Evolutionary conservation across 2,329 filamentous ascomycete species (phyloP), one percentile per base, ranked within the genome.

Genomic region (Botryotinia calthae): DNA sequence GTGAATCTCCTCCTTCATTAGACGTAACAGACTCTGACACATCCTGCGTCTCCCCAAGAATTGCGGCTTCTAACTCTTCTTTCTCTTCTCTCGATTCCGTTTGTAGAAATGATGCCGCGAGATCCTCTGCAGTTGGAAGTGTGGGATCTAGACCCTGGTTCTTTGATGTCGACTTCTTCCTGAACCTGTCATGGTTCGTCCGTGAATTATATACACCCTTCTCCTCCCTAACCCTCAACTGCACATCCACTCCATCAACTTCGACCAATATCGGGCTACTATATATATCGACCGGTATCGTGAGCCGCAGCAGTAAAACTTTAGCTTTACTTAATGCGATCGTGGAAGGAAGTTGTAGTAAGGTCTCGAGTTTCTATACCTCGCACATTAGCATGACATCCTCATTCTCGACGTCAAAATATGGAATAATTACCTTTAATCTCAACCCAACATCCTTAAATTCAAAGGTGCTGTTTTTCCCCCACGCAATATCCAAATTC

Each of bases 271-370:
- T 97, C 42, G 93, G 91, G 77, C 91, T 95, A 70, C 90, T 91
- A 81, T 95, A 94, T 76, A 98, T 91, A 82, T 98, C 93, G 80
- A 96, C 91, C 20, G 95, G 94, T 68, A 98, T 87, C 12, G 92
- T 97, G 71, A 98, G 85, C 78, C 92, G 91, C 37, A 98, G 87
- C 10, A 92, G 85, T 4, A 92, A 84, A 70, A 97, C 89, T 76
- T 90, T 90, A 72, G 95, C 95, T 80, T 89, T 91, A 70, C 89
- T 87, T 20, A 98, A 85, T 74, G 88, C 86, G 79, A 96, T 88
- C 9, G 88, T 88, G 1, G 90, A 83, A 0, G 95, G 95, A 4
- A 98, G 88, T 77, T 91, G 88, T 7, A 97, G 85, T 31, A 95
- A 82, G 65, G 87, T 86, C 74, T 93, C 87, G 72, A 97, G 87